A percentile compares a stretch with the other conserved stretches of the same genome.
These are phyloP conservation scores for Auricularia heimuer DNA, from an alignment of 768 basidiomycete genomes.

Conservation along the genomic window DNA sequence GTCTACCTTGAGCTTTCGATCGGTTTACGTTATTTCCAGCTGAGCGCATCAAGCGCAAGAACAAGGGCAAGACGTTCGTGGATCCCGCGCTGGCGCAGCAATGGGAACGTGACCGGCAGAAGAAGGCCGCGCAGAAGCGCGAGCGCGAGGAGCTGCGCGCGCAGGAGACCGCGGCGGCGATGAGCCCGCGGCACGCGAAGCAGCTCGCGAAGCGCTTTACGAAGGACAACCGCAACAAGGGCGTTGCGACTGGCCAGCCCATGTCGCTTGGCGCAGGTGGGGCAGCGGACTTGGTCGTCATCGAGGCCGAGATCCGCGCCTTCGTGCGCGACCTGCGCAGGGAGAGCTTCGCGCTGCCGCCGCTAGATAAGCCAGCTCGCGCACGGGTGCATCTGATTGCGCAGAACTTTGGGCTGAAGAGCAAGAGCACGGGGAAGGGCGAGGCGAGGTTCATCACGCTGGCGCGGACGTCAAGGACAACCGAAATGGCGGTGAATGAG, in stretches of 20 bases:
- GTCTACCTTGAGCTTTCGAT: neutral
- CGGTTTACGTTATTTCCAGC: slow-evolving; percentile 12
- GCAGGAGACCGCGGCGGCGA: slow-evolving; percentile 50
- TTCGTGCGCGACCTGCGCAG: slow-evolving; percentile 53
- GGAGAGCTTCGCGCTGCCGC: slow-evolving; percentile 57
- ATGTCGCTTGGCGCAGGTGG: slow-evolving; percentile 14
- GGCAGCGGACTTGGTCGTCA: slow-evolving; percentile 53
- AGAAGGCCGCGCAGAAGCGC: slow-evolving; percentile 70
- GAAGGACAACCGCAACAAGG: slow-evolving; percentile 25
- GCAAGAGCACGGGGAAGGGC: slow-evolving; percentile 59
- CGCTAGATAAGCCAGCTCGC: slow-evolving; percentile 63
- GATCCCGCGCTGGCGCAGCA: slow-evolving; percentile 50
- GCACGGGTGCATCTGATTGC: slow-evolving; percentile 75
- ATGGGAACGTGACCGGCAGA: slow-evolving; percentile 75
- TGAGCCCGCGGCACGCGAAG: slow-evolving; percentile 45
- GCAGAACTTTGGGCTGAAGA: slow-evolving; percentile 66
- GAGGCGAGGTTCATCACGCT: slow-evolving; percentile 67
- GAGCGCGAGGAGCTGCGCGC: slow-evolving; percentile 49
- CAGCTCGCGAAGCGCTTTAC: slow-evolving; percentile 48
- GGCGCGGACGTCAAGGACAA: slow-evolving; percentile 49
- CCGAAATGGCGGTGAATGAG: slow-evolving; percentile 46
- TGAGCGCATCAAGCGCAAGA: slow-evolving; percentile 39
- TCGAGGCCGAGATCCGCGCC: slow-evolving; percentile 57
- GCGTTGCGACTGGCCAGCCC: slow-evolving; percentile 22
- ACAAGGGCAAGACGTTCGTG: slow-evolving; percentile 28